Evolutionary conservation across 2,329 filamentous ascomycete genomes (phyloP).

Genomic region (Aspergillus fumigatus): DNA sequence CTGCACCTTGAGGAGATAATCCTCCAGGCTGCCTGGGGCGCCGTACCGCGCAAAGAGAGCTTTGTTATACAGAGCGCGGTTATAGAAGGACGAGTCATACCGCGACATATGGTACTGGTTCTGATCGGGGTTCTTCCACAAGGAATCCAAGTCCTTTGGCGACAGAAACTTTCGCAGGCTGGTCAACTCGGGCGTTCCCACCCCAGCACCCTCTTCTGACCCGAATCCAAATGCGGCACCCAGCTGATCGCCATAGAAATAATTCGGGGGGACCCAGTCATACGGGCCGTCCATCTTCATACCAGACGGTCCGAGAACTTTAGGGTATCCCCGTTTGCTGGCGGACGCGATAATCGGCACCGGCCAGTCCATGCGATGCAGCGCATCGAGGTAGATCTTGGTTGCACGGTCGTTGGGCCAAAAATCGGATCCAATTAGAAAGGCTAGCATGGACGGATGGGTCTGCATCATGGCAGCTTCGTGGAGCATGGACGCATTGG

Average conservation of each 20-base stretch:
- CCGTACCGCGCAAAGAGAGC: constrained; percentile 53
- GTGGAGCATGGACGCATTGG: constrained; percentile 53
- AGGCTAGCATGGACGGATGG: constrained; percentile 57
- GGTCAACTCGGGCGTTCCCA: constrained; percentile 55
- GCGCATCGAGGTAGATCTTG: constrained; percentile 48
- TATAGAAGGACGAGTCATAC: constrained; percentile 51
- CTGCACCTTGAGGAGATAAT: constrained; percentile 58
- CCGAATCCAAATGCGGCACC: constrained; percentile 62
- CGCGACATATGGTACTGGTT: constrained; percentile 58
- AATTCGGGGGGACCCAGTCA: constrained; percentile 62
- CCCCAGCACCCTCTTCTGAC: constrained; percentile 58
- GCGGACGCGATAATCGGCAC: constrained; percentile 56
- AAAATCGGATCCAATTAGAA: constrained; percentile 59
- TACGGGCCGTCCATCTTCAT: constrained; percentile 66
- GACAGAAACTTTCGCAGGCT: constrained; percentile 54
- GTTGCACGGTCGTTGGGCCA: constrained; percentile 59
- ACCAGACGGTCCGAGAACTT: constrained; percentile 51
- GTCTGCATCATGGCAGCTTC: constrained; percentile 57
- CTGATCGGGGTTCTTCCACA: constrained; percentile 54
- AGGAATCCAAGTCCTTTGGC: constrained; percentile 46
- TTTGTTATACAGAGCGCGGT: constrained; percentile 55
- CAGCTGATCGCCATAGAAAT: constrained; percentile 54
- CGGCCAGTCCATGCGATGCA: constrained; percentile 52
- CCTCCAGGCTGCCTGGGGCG: constrained; percentile 46
- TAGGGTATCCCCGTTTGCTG: constrained; percentile 50